Base-by-base conservation (phyloP, 23 red algal species). In the Cyanidiococcus yangmingshanensis region DNA sequence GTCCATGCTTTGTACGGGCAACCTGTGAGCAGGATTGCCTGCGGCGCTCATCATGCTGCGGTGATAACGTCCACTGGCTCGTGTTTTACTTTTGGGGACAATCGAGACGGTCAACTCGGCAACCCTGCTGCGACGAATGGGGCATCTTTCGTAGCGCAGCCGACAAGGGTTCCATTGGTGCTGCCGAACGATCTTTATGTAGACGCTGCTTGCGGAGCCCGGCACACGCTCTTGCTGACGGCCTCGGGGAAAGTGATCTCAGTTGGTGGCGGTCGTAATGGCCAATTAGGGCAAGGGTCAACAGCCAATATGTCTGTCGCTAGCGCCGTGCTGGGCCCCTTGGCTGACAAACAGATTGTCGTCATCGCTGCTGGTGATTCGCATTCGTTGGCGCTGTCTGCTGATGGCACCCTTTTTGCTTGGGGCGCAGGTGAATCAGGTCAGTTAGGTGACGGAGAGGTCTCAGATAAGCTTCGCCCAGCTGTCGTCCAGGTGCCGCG, bases 391-490 rank as follows among this genome's bases (percentile, higher is more conserved):
- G 87, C 87, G 36, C 32, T 96, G 38, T 80, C 68, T 33, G 79
- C 30, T 21, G 51, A 90, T 18, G 92, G 92, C 16, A 76, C 40
- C 0, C 75, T 82, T 0, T 87, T 81, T 58, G 0, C 87, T 2
- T 96, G 92, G 92, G 92, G 92, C 80, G 79, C 75, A 40, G 88
- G 88, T 41, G 80, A 78, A 35, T 59, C 76, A 30, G 92, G 87
- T 17, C 92, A 96, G 76, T 58, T 90, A 40, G 92, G 92, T 26
- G 82, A 90, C 63, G 88, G 82, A 31, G 82, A 88, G 37, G 51
- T 87, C 26, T 50, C 54, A 41, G 92, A 96, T 68, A 90, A 90
- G 38, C 83, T 90, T 77, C 71, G 84, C 3, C 80, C 83, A 38
- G 68, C 81, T 0, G 38, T 51, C 25, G 76, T 82, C 0, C 81